Conservation (phyloP, 352 stramenopile genomes). For the Pythium diclinum region DNA sequence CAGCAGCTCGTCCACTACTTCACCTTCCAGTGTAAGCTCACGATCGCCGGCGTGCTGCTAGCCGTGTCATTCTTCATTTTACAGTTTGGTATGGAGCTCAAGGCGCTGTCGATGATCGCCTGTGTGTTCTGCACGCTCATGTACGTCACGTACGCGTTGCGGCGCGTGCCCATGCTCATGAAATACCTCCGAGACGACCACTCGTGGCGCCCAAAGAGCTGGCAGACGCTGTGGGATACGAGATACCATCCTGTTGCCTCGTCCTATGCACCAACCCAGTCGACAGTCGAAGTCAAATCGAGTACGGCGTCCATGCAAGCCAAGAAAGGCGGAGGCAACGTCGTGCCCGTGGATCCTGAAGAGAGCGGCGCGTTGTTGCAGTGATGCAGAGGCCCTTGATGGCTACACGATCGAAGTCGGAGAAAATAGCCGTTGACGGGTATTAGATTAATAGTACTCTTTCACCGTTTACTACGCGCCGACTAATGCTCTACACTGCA, state of each 20-base stretch:
- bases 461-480: no score
- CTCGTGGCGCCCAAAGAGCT: conserved; percentile 8
- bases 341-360: neutral
- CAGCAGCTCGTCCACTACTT: conserved; percentile 6
- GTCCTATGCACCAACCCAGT: neutral
- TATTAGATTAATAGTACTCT: no score
- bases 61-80: conserved; percentile 9
- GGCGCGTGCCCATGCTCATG: conserved; percentile 16
- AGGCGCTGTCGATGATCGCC: conserved; percentile 7
- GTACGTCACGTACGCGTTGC: conserved; percentile 13
- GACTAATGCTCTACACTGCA: no score
- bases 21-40: conserved; percentile 13
- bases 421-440: no score
- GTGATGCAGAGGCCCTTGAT: no score
- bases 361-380: neutral
- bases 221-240: conserved; percentile 9
- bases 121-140: conserved; percentile 19
- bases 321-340: neutral
- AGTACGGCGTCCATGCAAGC: neutral
- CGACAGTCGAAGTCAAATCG: conserved; percentile 5
- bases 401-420: no score
- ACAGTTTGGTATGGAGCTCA: conserved; percentile 8
- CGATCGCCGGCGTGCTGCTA: conserved; percentile 4
- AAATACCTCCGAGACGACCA: conserved; percentile 17
- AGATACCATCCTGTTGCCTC: neutral